Evolutionary conservation across 2,329 filamentous ascomycete genomes (phyloP), one percentile per base, ranked within the genome.

Genomic region (Emmonsia crescens): DNA sequence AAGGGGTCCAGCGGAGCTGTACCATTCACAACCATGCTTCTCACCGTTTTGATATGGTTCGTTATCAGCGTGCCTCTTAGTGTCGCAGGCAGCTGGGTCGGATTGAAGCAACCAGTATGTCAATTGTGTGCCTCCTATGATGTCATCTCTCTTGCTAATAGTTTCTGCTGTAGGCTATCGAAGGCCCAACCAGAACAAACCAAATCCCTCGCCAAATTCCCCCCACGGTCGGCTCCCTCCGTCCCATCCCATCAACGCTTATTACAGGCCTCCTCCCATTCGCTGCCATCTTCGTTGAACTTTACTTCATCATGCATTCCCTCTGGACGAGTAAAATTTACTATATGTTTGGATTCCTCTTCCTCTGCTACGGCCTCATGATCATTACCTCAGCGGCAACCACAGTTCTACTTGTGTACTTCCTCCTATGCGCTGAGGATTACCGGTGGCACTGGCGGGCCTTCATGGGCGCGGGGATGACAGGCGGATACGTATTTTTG

Each of bases 331-430:
- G 88, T 79, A 91, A 94, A 77, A 94, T 99, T 67, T 99, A 99
- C 82, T 99, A 99, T 83, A 99, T 99, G 94, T 99, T 99, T 70
- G 94, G 94, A 27, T 99, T 99, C 82, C 80, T 99, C 42, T 99
- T 99, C 81, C 83, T 99, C 61, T 96, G 92, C 81, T 99, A 96
- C 72, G 92, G 89, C 12, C 83, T 99, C 57, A 96, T 99, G 91
- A 91, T 97, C 68, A 89, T 96, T 69, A 97, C 94, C 0, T 91
- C 89, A 63, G 93, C 93, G 0, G 88, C 92, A 0, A 93, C 95
- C 48, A 97, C 94, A 0, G 87, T 97, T 9, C 80, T 99, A 21
- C 87, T 97, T 82, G 89, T 96, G 0, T 99, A 99, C 77, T 97
- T 97, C 80, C 74, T 99, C 68, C 85, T 99, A 16, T 97, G 93